Evolutionary conservation across 306 rosid genomes (phyloP), one percentile per base, ranked within the genome.

Genomic region (Dryas drummondii): DNA sequence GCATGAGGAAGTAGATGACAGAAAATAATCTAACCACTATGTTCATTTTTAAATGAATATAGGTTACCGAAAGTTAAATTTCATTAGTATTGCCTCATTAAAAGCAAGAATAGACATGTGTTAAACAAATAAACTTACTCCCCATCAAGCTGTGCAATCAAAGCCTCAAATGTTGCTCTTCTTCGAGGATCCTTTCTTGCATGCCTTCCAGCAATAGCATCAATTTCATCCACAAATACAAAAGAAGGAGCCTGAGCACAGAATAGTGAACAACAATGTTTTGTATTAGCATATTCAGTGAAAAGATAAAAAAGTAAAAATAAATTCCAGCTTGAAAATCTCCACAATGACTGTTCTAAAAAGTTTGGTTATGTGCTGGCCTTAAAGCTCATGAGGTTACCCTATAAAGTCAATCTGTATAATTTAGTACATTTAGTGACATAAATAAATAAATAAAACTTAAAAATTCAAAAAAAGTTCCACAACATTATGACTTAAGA

Each of bases 121-220:
- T 72, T 46, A 49, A 76, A 79, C 3, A 48, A 68, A 66, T 72
- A 80, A 49, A 90, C 99, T 82, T 80, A 94, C 99, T 90, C 97
- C 76, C 99, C 99, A 71, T 94, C 97, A 77, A 94, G 99, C 80
- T 94, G 99, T 22, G 89, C 81, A 74, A 94, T 75, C 86, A 94
- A 86, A 73, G 97, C 99, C 85, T 94, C 99, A 86, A 94, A 94
- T 32, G 97, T 90, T 81, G 92, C 97, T 76, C 93, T 86, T 80
- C 97, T 87, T 32, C 97, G 87, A 48, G 97, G 99, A 87, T 94
- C 97, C 78, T 86, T 85, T 79, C 92, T 87, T 44, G 96, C 94
- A 75, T 92, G 99, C 73, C 97, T 90, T 85, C 97, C 99, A 64
- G 99, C 99, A 84, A 94, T 90, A 70, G 99, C 99, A 54, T 92